Conservation (phyloP, 257 asterid genomes). For the Solanum peruvianum region DNA sequence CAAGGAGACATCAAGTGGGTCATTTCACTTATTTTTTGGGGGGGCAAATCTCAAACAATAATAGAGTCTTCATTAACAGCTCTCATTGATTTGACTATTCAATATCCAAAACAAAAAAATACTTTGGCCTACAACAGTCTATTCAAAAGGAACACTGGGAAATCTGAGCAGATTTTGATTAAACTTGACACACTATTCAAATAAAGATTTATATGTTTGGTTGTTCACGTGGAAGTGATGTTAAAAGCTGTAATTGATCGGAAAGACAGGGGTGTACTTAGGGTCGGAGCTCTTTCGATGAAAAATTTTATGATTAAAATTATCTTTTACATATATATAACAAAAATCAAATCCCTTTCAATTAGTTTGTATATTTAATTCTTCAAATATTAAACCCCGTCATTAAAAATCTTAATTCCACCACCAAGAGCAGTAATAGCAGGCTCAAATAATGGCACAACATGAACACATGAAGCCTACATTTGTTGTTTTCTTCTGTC, state of each 20-base stretch:
- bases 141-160: slow-evolving; percentile 1
- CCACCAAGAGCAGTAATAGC: not conserved
- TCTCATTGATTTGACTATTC: slow-evolving; percentile 31
- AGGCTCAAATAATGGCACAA: not conserved
- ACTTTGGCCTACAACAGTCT: not conserved
- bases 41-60: slow-evolving; percentile 16
- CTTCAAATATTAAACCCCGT: no score
- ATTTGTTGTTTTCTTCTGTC: not conserved
- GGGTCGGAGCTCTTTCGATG: no score
- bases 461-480: not conserved
- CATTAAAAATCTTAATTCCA: no score
- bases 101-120: not conserved
- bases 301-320: no score
- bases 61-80: slow-evolving; percentile 27
- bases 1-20: slow-evolving; percentile 21
- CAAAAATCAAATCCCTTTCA: no score
- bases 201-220: not conserved
- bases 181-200: not conserved
- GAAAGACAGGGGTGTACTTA: not conserved
- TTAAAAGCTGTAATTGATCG: not conserved
- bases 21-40: not conserved
- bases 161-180: not conserved
- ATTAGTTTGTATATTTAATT: no score
- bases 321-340: no score
- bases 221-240: not conserved